These are phyloP conservation scores for Hordeum vulgare DNA, from an alignment of 176 grass and related monocot species.

Conservation along the genomic window MorexV3_pseudomolecules_assembly NC_058518.1:38264445-38264944, in stretches of 20 bases:
- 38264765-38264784: constrained; percentile 59
- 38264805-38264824: constrained; percentile 58
- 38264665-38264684: constrained; percentile 88
- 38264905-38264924: constrained; percentile 81
- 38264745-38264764: constrained; percentile 86
- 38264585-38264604: not conserved
- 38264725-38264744: constrained; percentile 74
- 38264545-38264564: not conserved
- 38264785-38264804: constrained; percentile 93
- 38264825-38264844: constrained; percentile 37
- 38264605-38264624: constrained; percentile 16
- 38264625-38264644: constrained; percentile 49
- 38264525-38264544: not conserved
- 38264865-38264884: constrained; percentile 84
- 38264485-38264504: no score
- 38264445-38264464: not conserved
- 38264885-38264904: constrained; percentile 59
- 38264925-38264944: constrained; percentile 83
- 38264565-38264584: not conserved
- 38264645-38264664: constrained; percentile 65
- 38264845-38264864: constrained; percentile 80
- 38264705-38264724: constrained; percentile 73
- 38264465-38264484: not conserved
- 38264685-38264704: constrained; percentile 77
- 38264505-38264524: not conserved